Base-by-base conservation (phyloP, 306 rosid genomes). In the Cotoneaster glaucophyllus region DNA sequence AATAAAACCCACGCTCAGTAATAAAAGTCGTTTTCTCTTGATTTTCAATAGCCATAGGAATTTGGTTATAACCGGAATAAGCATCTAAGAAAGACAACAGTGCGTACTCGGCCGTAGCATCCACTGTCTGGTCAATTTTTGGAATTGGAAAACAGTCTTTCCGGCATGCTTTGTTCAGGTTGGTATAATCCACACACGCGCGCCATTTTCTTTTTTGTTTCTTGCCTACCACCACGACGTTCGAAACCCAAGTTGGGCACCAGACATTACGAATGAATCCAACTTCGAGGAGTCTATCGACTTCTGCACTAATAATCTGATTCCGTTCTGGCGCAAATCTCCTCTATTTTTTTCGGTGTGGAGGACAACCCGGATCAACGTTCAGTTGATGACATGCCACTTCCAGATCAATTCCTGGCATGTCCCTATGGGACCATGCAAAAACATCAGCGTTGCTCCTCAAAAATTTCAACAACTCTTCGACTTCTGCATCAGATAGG, bases 261-360 rank as follows among this genome's bases (percentile, higher is more conserved):
- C 65, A 59, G 0, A 59, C 32, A 4, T 59, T 19, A 0, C 0
- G 0, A 4, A 59, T 12, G 9, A 59, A 12, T 4, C 34, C 4
- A 11, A 25, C 65, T 4, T 59, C 34, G 0, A 11, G 9, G 2
- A 25, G 31, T 4, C 10, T 2, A 0, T 25, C 10, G 0, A 25
- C 4, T 11, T 25, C 10, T 11, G 0, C 34, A 0, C 2, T 25
- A 8, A 59, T 59, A 0, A 25, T 22, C 2, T 59, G 34, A 13
- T 59, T 59, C 2, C 4, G 4, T 1, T 41, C 4, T 41, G 1
- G 1, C 1, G 13, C 0, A 3, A 41, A 41, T 10, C 45, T 10
- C 45, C 4, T 41, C 1, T 41, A 2, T 4, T 41, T 41, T 41
- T 41, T 1, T 0, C 1, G 0, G 14, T 11, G 14, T 41, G 13